Conservation (phyloP, 495 filamentous ascomycete species). For the Articulospora tetracladia region DNA sequence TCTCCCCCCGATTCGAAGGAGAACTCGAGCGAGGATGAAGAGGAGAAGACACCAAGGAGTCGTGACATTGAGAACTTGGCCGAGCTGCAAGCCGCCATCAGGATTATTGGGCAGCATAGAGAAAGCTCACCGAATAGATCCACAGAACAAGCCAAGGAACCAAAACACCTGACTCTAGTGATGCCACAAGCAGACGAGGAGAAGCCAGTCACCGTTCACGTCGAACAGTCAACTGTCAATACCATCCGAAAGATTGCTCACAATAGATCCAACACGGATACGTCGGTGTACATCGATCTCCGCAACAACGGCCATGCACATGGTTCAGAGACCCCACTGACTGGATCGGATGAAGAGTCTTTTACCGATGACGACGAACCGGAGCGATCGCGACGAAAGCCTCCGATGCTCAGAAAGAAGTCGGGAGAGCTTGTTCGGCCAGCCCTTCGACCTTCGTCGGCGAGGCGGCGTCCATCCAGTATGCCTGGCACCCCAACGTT, state of each 20-base stretch:
- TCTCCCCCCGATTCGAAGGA: conserved; percentile 82
- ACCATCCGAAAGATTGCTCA: conserved; percentile 53
- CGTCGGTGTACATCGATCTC: conserved; percentile 46
- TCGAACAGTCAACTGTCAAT: conserved; percentile 23
- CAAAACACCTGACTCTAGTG: conserved; percentile 30
- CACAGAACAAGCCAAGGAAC: conserved; percentile 25
- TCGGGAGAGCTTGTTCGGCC: conserved; percentile 95
- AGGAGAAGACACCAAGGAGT: conserved; percentile 41
- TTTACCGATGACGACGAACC: conserved; percentile 59
- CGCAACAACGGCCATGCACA: conserved; percentile 31
- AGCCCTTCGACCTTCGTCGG: conserved; percentile 71
- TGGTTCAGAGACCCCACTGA: conserved; percentile 50
- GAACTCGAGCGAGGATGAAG: conserved; percentile 83
- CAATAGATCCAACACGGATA: conserved; percentile 80
- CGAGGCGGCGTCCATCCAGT: conserved; percentile 76
- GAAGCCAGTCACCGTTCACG: conserved; percentile 15
- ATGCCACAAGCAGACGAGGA: conserved; percentile 28
- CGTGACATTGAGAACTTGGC: conserved; percentile 61
- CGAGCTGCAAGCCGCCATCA: conserved; percentile 80
- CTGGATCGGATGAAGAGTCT: conserved; percentile 59
- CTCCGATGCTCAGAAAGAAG: conserved; percentile 93
- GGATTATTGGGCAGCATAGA: conserved; percentile 67
- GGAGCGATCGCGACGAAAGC: conserved; percentile 47
- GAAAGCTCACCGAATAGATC: conserved; percentile 54
- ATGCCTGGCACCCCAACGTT: conserved; percentile 98